Evolutionary conservation across 106 monocot genomes (phyloP).

Genomic region (Amphibolis antarctica): DNA sequence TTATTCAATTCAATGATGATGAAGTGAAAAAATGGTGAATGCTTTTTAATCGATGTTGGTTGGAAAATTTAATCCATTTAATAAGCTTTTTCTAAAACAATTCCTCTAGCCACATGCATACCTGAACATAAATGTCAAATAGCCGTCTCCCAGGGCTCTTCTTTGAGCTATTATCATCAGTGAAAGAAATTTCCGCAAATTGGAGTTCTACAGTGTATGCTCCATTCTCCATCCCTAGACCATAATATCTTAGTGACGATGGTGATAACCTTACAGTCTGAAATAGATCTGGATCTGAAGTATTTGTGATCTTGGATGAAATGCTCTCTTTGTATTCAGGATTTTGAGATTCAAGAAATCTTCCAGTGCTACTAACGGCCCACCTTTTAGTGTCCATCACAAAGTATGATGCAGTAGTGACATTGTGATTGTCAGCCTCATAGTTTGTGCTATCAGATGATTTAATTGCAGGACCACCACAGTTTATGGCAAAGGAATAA

Average conservation of each 20-base stretch:
- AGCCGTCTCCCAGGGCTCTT: constrained; percentile 54
- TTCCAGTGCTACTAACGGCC: constrained; percentile 71
- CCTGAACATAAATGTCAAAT: constrained; percentile 88
- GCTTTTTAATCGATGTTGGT: too few species aligned
- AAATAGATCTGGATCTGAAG: constrained; percentile 59
- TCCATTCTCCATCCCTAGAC: constrained; percentile 83
- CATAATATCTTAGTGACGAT: constrained; percentile 90
- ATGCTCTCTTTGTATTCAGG: constrained; percentile 28
- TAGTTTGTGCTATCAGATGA: constrained; percentile 34
- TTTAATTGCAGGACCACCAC: constrained; percentile 47
- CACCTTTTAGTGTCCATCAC: constrained; percentile 41
- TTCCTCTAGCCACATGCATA: constrained; percentile 8
- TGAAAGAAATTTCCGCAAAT: constrained; percentile 44
- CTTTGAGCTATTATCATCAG: constrained; percentile 13
- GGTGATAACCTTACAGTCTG: constrained; percentile 72
- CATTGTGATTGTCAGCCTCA: constrained; percentile 42
- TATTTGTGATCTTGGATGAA: constrained; percentile 40
- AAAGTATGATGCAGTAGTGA: constrained; percentile 62
- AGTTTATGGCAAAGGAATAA: constrained; percentile 62
- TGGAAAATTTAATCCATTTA: too few species aligned
- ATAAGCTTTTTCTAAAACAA: too few species aligned
- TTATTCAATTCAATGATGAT: too few species aligned
- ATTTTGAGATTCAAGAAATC: constrained; percentile 33
- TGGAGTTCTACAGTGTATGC: constrained; percentile 56
- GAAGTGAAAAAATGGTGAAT: too few species aligned